A percentile compares a stretch with the other conserved stretches of the same genome.
These are phyloP conservation scores for Jamesozyma gamospora DNA, from an alignment of 805 yeast species.

Conservation along the genomic window DNA sequence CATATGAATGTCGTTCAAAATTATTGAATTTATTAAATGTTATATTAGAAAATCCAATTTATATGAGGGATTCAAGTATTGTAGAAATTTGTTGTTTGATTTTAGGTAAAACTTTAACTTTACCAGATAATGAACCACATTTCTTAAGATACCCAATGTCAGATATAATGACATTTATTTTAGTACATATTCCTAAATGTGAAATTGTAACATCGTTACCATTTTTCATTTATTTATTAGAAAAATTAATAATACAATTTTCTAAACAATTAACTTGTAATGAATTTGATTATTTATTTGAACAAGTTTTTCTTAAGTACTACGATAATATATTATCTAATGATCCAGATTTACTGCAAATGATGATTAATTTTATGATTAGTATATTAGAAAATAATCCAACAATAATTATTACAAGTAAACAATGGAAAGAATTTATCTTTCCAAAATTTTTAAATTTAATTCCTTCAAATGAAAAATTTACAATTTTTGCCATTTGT, in stretches of 20 bases:
- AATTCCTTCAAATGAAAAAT: slow-evolving; percentile 37
- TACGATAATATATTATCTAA: slow-evolving; percentile 28
- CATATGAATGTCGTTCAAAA: slow-evolving; percentile 34
- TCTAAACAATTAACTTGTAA: slow-evolving; percentile 26
- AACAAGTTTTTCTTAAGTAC: slow-evolving; percentile 31
- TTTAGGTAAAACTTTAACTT: slow-evolving; percentile 30
- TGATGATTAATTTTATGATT: slow-evolving; percentile 41
- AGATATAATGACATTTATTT: slow-evolving; percentile 21
- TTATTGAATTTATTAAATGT: slow-evolving; percentile 37
- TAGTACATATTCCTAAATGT: slow-evolving; percentile 16
- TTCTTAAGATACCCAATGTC: slow-evolving; percentile 22
- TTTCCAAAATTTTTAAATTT: slow-evolving; percentile 26
- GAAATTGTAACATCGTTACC: slow-evolving; percentile 33
- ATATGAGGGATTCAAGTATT: slow-evolving; percentile 37
- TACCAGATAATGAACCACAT: slow-evolving; percentile 25
- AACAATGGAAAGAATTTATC: slow-evolving; percentile 19
- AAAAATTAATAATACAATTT: slow-evolving; percentile 35
- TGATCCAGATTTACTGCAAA: slow-evolving; percentile 54
- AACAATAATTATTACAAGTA: slow-evolving; percentile 32
- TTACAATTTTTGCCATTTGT: slow-evolving; percentile 39
- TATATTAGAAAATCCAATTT: slow-evolving; percentile 25
- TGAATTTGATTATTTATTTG: slow-evolving; percentile 31
- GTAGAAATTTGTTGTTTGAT: slow-evolving; percentile 57
- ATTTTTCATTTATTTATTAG: slow-evolving; percentile 36
- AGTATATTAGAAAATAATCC: slow-evolving; percentile 43